Evolutionary conservation across 2,329 filamentous ascomycete genomes (phyloP).

Genomic region (Colletotrichum simmondsii): DNA sequence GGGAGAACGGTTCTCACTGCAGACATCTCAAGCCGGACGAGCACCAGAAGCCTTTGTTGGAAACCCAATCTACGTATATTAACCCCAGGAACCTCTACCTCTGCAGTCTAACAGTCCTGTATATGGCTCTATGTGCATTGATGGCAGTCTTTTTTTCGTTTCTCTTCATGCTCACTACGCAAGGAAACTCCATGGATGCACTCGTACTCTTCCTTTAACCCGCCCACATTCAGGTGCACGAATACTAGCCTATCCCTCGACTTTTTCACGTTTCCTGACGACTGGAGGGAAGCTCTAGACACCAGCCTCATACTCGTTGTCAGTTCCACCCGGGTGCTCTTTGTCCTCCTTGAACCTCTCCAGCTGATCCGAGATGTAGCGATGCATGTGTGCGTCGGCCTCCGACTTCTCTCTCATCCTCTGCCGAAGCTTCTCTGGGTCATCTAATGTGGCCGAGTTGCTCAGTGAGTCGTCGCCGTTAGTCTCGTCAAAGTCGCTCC

Average conservation of each 20-base stretch:
- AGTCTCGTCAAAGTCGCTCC: constrained; percentile 78
- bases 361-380: constrained; percentile 86
- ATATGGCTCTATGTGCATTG: constrained; percentile 28
- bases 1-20: not conserved
- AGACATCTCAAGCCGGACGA: too few relatives aligned
- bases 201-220: not conserved
- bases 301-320: constrained; percentile 60
- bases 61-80: constrained; percentile 8
- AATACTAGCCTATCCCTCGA: not conserved
- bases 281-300: not conserved
- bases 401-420: constrained; percentile 59
- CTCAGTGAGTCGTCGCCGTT: constrained; percentile 54
- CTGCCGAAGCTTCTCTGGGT: constrained; percentile 56
- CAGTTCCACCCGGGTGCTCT: constrained; percentile 41
- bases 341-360: constrained; percentile 67
- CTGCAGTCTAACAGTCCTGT: constrained; percentile 26
- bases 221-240: not conserved
- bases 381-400: constrained; percentile 78
- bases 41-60: not conserved
- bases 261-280: not conserved
- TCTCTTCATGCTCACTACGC: not conserved
- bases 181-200: constrained; percentile 11
- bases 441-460: constrained; percentile 26
- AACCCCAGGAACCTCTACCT: constrained; percentile 6
- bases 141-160: not conserved